Percentiles rank a stretch among this genome's conserved stretches.
Evolutionary conservation across 768 basidiomycete genomes (phyloP).

Genomic region (Lentinus tigrinus): DNA sequence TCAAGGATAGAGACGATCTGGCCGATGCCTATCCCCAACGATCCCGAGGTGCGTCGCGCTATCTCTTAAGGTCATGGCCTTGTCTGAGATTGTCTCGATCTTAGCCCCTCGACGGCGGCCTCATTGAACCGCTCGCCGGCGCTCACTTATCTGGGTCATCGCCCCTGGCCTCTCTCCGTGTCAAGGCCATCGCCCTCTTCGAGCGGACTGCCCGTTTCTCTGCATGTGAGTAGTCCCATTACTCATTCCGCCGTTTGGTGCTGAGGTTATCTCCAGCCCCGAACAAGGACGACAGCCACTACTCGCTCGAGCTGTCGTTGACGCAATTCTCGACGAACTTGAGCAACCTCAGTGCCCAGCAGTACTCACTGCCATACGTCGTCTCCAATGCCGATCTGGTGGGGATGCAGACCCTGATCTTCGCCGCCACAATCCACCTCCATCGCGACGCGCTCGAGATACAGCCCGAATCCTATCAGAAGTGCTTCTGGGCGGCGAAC

Average conservation of each 20-base stretch:
- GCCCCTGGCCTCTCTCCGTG: conserved; percentile 37
- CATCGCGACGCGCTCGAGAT: conserved; percentile 40
- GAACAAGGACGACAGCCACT: conserved; percentile 29
- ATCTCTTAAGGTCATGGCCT: background rate
- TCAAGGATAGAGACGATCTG: conserved; percentile 54
- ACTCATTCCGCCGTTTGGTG: background rate
- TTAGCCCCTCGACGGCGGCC: conserved; percentile 2
- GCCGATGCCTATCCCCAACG: conserved; percentile 33
- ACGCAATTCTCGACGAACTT: conserved; percentile 42
- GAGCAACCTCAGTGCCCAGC: conserved; percentile 36
- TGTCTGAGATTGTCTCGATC: background rate
- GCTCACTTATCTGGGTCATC: conserved; percentile 10
- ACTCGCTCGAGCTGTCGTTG: conserved; percentile 44
- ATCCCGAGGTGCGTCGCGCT: conserved; percentile 22
- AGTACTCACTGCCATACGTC: conserved; percentile 22
- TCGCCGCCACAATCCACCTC: conserved; percentile 52
- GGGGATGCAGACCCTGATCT: conserved; percentile 47
- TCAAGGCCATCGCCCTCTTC: conserved; percentile 51
- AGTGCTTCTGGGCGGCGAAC: conserved; percentile 44
- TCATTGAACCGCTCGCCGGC: background rate
- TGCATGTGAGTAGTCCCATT: conserved; percentile 31
- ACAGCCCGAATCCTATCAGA: conserved; percentile 30
- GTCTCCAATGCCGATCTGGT: conserved; percentile 40
- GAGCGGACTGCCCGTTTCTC: conserved; percentile 50
- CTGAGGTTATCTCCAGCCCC: conserved; percentile 20